phyloP scores from a whole-genome alignment of 108 stramenopile genomes.

The Cyclotella distinguenda region DNA sequence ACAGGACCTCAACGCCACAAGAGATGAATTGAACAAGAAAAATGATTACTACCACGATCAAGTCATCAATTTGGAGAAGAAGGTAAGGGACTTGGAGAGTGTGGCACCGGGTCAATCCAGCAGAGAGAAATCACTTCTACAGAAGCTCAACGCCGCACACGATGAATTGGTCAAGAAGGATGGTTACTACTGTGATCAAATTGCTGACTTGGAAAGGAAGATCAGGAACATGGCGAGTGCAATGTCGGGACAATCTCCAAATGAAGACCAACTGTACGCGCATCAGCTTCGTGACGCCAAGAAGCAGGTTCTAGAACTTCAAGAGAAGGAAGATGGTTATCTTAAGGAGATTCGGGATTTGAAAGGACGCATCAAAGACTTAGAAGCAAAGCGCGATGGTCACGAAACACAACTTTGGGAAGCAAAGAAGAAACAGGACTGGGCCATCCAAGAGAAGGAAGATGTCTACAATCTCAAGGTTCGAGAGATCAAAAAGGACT shows the following conservation, averaged over 20 bases:
- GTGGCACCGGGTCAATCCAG: too few relatives aligned
- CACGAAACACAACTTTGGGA: slow-evolving; percentile 6
- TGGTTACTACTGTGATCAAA: neutral
- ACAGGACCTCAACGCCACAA: neutral
- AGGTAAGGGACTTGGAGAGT: too few relatives aligned
- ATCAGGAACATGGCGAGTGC: neutral
- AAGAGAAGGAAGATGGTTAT: slow-evolving; percentile 18
- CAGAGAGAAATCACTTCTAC: too few relatives aligned
- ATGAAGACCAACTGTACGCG: neutral
- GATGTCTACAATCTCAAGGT: slow-evolving; percentile 21
- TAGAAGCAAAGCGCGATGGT: slow-evolving; percentile 6
- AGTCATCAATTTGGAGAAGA: too few relatives aligned
- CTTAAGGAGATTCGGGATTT: slow-evolving; percentile 16
- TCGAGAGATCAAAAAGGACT: slow-evolving; percentile 24
- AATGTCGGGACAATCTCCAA: neutral
- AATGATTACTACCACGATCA: neutral
- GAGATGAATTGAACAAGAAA: slow-evolving; percentile 1
- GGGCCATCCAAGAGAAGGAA: slow-evolving; percentile 28
- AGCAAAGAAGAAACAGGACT: slow-evolving; percentile 16
- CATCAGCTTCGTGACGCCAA: slow-evolving; percentile 5
- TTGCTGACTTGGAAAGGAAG: neutral
- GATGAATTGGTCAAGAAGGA: neutral
- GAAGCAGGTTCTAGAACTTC: slow-evolving; percentile 18
- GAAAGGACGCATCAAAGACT: slow-evolving; percentile 11
- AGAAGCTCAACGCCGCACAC: neutral